phyloP scores from a whole-genome alignment of 2,329 filamentous ascomycete genomes.

The Diaporthe sp. region DNA sequence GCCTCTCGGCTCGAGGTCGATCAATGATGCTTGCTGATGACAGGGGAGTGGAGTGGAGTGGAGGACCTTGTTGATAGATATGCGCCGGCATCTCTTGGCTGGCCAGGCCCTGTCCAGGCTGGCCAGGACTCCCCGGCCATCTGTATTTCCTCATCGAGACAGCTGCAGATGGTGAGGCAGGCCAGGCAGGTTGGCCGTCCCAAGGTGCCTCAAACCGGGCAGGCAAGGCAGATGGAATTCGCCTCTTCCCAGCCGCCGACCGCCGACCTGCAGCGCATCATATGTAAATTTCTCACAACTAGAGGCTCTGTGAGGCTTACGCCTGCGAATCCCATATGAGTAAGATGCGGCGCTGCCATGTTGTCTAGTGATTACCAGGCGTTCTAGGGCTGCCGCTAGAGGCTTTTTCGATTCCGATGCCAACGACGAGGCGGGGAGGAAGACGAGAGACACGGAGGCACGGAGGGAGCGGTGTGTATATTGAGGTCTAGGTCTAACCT shows the following conservation, averaged over 20 bases:
- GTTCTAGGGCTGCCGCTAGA: conserved; percentile 26
- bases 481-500: not conserved
- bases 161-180: conserved; percentile 36
- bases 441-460: not conserved
- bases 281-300: conserved; percentile 5
- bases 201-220: not conserved
- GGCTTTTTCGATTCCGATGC: conserved; percentile 6
- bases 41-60: not conserved
- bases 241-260: conserved; percentile 10
- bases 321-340: conserved; percentile 16
- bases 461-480: conserved; percentile 12
- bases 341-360: conserved; percentile 27
- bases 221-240: conserved; percentile 18
- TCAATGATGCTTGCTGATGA: conserved; percentile 10
- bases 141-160: conserved; percentile 26
- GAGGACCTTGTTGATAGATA: conserved; percentile 14
- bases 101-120: not conserved
- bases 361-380: conserved; percentile 26
- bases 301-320: conserved; percentile 10
- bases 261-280: not conserved
- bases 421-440: not conserved
- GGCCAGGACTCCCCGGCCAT: conserved; percentile 13
- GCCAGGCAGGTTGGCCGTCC: not conserved
- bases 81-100: conserved; percentile 30
- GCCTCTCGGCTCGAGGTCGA: not conserved